Evolutionary conservation across 345 rosid genomes (phyloP).

Genomic region (Gossypium herbaceum): DNA sequence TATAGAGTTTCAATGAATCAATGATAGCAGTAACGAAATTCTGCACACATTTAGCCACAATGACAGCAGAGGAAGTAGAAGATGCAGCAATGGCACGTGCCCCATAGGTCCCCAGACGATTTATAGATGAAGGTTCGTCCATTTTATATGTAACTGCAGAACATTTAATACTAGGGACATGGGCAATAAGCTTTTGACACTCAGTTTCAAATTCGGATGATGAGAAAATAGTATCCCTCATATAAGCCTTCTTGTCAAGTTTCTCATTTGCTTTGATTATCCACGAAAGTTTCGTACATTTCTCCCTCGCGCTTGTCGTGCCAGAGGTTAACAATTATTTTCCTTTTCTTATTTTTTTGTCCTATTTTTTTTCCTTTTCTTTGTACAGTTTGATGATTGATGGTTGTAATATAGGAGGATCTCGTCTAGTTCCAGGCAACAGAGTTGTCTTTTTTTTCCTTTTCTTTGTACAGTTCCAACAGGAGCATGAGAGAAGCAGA

Average conservation of each 20-base stretch:
- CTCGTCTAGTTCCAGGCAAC: too few relatives aligned
- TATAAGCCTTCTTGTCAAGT: constrained; percentile 75
- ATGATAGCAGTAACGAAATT: constrained; percentile 68
- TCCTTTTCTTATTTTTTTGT: too few relatives aligned
- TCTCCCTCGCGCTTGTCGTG: constrained; percentile 92
- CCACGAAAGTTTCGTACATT: constrained; percentile 86
- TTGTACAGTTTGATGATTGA: too few relatives aligned
- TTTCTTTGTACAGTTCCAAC: too few relatives aligned
- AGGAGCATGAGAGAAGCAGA: too few relatives aligned
- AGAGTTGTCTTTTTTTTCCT: too few relatives aligned
- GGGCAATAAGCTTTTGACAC: constrained; percentile 85
- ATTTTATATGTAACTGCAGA: constrained; percentile 88
- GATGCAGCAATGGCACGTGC: constrained; percentile 83
- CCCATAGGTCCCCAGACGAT: constrained; percentile 75
- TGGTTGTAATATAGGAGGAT: too few relatives aligned
- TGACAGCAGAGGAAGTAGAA: constrained; percentile 63
- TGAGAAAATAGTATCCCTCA: constrained; percentile 60
- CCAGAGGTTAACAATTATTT: constrained; percentile 64
- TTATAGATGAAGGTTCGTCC: neutral
- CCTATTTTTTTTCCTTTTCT: too few relatives aligned
- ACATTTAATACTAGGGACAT: constrained; percentile 76
- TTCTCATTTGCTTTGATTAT: constrained; percentile 89
- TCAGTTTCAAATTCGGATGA: constrained; percentile 75
- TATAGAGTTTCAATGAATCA: constrained; percentile 68
- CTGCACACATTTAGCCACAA: constrained; percentile 85